These are phyloP conservation scores for Aciculoconidium aculeatum DNA, from an alignment of 805 yeast species.

Conservation along the genomic window DNA sequence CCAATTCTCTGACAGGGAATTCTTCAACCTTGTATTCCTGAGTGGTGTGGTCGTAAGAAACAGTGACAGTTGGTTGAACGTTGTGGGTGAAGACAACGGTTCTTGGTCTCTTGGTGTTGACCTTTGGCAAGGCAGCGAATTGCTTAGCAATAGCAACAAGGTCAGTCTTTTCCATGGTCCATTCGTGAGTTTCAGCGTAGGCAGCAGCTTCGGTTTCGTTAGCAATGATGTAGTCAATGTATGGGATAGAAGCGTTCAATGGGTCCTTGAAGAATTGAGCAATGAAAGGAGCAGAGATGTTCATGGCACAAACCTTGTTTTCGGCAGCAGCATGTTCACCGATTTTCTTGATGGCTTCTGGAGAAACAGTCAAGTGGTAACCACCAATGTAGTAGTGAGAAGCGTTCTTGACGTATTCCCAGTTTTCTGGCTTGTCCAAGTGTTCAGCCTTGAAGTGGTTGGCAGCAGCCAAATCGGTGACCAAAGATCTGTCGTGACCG, in stretches of 20 bases:
- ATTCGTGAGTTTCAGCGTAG: constrained; percentile 80
- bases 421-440: constrained; percentile 82
- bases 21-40: constrained; percentile 44
- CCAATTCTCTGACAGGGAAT: constrained; percentile 70
- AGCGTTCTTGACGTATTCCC: constrained; percentile 79
- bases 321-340: constrained; percentile 88
- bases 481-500: constrained; percentile 86
- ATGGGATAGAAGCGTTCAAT: constrained; percentile 71
- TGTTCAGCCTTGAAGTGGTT: constrained; percentile 91
- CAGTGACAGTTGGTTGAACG: constrained; percentile 81
- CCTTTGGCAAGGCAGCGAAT: constrained; percentile 76
- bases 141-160: constrained; percentile 73
- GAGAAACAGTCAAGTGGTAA: constrained; percentile 97
- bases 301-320: constrained; percentile 73
- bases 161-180: constrained; percentile 45
- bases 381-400: constrained; percentile 92
- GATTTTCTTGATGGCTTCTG: constrained; percentile 82
- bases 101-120: constrained; percentile 62
- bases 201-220: constrained; percentile 97
- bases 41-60: constrained; percentile 45
- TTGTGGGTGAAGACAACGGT: constrained; percentile 95
- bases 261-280: constrained; percentile 93
- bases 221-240: constrained; percentile 87
- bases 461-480: constrained; percentile 96
- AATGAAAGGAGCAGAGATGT: constrained; percentile 95